These are phyloP conservation scores for Podochytrium sp. DNA, from an alignment of 192 early-diverging fungal genomes.

Conservation along the genomic window DNA sequence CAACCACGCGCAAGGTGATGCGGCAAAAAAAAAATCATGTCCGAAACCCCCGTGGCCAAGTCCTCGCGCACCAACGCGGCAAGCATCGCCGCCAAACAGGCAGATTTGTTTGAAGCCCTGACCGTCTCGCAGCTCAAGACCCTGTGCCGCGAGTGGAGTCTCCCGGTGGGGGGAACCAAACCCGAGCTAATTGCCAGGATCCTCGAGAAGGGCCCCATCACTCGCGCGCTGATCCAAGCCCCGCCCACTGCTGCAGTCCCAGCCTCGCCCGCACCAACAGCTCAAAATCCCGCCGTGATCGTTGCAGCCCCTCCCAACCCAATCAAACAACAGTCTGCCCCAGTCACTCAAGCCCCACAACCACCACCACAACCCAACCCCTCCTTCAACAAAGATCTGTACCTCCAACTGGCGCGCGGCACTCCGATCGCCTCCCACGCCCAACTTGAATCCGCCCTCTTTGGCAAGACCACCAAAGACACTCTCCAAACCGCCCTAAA, in stretches of 20 bases:
- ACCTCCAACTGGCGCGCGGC: neutral
- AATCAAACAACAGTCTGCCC: neutral
- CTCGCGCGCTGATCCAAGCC: neutral
- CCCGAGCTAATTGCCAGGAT: neutral
- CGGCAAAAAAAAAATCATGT: too few relatives aligned
- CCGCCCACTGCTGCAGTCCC: neutral
- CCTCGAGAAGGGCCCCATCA: neutral
- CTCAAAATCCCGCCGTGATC: neutral
- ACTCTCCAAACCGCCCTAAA: neutral
- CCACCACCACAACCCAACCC: neutral
- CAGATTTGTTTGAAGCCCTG: neutral
- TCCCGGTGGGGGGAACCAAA: neutral
- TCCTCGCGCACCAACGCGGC: too few relatives aligned
- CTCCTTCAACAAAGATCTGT: neutral
- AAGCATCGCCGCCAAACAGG: neutral
- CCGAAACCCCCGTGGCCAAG: too few relatives aligned
- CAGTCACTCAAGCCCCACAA: too few relatives aligned
- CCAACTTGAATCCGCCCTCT: neutral
- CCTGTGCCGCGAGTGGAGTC: neutral
- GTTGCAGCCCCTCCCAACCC: neutral
- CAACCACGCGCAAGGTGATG: too few relatives aligned
- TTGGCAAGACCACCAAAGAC: neutral
- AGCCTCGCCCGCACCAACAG: neutral
- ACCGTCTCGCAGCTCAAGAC: neutral
- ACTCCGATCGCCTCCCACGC: neutral